Conservation (phyloP, 768 basidiomycete species). For the Hericium erinaceus region DNA sequence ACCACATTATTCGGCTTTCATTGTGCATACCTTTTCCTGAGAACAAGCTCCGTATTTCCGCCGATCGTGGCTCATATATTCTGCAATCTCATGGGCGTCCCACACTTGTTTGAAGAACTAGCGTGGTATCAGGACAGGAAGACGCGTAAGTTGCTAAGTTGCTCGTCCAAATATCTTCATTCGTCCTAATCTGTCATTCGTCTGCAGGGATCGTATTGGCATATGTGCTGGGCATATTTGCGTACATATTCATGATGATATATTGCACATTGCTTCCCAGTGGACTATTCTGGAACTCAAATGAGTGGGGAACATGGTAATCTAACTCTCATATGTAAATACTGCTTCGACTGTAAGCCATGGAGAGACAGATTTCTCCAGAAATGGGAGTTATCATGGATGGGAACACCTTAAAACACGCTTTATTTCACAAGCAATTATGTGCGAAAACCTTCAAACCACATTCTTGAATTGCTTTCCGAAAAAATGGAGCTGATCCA, state of each 20-base stretch:
- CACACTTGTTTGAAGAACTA: slow-evolving; percentile 53
- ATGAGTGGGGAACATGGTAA: background rate
- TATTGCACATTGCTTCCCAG: slow-evolving; percentile 36
- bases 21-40: slow-evolving; percentile 76
- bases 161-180: slow-evolving; percentile 1
- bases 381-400: too few species aligned
- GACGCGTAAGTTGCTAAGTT: slow-evolving; percentile 29
- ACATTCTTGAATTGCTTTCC: too few species aligned
- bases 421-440: too few species aligned
- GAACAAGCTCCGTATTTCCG: slow-evolving; percentile 75
- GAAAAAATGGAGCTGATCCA: too few species aligned
- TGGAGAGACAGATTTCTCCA: too few species aligned
- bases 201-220: slow-evolving; percentile 40
- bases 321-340: background rate
- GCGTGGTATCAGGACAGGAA: slow-evolving; percentile 40
- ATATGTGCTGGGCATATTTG: slow-evolving; percentile 52
- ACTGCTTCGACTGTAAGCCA: too few species aligned
- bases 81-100: slow-evolving; percentile 93
- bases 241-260: slow-evolving; percentile 45
- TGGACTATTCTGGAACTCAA: slow-evolving; percentile 33
- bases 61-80: slow-evolving; percentile 77
- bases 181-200: slow-evolving; percentile 4
- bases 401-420: too few species aligned
- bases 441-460: too few species aligned
- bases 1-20: slow-evolving; percentile 89